phyloP scores from a whole-genome alignment of 371 early-diverging fungal genomes.

The Mortierella sp. region DNA sequence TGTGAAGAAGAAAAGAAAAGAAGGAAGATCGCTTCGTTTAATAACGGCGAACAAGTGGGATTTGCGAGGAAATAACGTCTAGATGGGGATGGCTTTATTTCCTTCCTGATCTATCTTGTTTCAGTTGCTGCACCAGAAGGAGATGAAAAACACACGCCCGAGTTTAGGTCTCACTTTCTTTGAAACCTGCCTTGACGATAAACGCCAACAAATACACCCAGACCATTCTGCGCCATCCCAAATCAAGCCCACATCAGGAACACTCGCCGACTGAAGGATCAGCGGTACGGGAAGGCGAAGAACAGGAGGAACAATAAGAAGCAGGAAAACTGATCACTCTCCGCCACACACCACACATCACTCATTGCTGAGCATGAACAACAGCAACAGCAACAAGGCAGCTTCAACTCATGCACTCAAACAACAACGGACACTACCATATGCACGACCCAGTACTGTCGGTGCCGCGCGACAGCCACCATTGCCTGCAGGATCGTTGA shows the following conservation, averaged over 20 bases:
- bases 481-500: not conserved
- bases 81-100: too few relatives aligned
- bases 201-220: not conserved
- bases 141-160: not conserved
- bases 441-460: constrained; percentile 5
- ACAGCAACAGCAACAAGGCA: constrained; percentile 6
- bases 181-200: not conserved
- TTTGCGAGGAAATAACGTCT: not conserved
- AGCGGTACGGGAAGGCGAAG: too few relatives aligned
- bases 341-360: not conserved
- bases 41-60: not conserved
- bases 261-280: too few relatives aligned
- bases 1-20: not conserved
- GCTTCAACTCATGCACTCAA: not conserved
- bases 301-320: not conserved
- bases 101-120: too few relatives aligned
- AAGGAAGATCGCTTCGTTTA: not conserved
- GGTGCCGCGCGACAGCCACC: not conserved
- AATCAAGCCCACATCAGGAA: constrained; percentile 1
- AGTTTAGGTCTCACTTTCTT: not conserved
- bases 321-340: not conserved
- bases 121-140: too few relatives aligned
- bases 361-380: constrained; percentile 4
- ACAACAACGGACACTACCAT: constrained; percentile 20
- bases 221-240: not conserved